Percentiles rank a stretch among this genome's conserved stretches.
These are phyloP conservation scores for Candida anglica DNA, from an alignment of 805 yeast species.

Conservation along the genomic window DNA sequence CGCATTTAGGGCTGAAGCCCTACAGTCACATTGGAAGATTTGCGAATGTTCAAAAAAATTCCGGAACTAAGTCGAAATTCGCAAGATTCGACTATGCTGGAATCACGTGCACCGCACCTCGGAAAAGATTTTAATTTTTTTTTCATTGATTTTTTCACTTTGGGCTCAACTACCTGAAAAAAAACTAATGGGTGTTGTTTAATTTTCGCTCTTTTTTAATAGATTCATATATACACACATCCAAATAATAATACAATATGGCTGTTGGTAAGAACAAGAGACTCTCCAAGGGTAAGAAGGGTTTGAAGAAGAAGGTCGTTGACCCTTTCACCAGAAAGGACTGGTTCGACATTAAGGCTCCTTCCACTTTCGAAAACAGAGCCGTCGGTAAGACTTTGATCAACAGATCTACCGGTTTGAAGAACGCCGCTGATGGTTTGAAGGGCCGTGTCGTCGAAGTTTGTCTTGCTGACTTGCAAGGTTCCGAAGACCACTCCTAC, in stretches of 20 bases:
- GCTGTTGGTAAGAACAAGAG: constrained; percentile 90
- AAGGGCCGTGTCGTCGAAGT: constrained; percentile 95
- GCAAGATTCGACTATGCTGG: not conserved
- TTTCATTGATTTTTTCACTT: not conserved
- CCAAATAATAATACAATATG: constrained; percentile 31
- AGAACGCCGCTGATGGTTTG: constrained; percentile 92
- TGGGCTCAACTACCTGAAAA: too few relatives aligned
- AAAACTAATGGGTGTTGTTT: too few relatives aligned
- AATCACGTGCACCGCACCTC: not conserved
- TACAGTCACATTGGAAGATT: too few relatives aligned
- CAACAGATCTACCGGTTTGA: constrained; percentile 94
- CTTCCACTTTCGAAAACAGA: constrained; percentile 94
- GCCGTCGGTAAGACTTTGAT: constrained; percentile 95
- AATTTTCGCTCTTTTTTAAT: too few relatives aligned
- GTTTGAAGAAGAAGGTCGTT: constrained; percentile 95
- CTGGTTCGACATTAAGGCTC: constrained; percentile 96
- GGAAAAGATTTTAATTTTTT: not conserved
- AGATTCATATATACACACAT: too few relatives aligned
- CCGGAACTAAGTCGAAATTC: too few relatives aligned
- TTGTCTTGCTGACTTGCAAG: constrained; percentile 91
- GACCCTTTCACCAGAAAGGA: constrained; percentile 98
- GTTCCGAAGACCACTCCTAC: constrained; percentile 94
- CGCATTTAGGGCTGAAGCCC: too few relatives aligned
- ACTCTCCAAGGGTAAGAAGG: constrained; percentile 82
- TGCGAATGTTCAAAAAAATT: too few relatives aligned